Base-by-base conservation (phyloP, 345 rosid species). In the Bruguiera sexangula region DNA sequence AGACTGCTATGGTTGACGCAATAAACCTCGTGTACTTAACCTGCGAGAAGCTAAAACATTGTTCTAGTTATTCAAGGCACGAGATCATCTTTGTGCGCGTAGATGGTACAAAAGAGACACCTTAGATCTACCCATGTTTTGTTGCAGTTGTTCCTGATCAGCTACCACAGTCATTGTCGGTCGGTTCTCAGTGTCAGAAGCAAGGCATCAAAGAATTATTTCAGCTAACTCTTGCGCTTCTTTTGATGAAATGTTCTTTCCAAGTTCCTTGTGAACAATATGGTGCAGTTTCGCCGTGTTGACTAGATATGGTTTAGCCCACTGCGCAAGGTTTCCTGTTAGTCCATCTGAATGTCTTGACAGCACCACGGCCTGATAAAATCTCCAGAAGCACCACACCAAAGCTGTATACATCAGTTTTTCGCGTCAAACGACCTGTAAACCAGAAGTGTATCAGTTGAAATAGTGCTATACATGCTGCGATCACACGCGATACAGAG, bases 221-320 rank as follows among this genome's bases (percentile, higher is more conserved):
- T 60, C 6, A 11, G 79, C 75, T 13, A 78, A 75, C 24, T 71
- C 62, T 5, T 65, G 65, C 31, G 79, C 82, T 71, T 83, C 77
- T 56, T 71, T 75, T 3, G 69, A 50, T 3, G 70, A 66, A 9
- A 78, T 59, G 51, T 69, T 73, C 68, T 63, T 36, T 20, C 30
- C 27, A 15, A 83, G 75, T 68, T 73, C 80, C 78, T 67, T 58
- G 76, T 80, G 82, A n/a, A 75, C 63, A 37, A 78, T 22, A 19
- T 16, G 65, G 62, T 53, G 68, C 48, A 73, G 67, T 63, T 34
- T 57, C 65, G 5, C 37, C 39, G 52, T 74, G 72, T 73, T 53
- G 68, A 53, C 61, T 31, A 77, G 74, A 27, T 63, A 70, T 39
- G 75, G 82, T 68, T 63, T 65, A 11, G 71, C 80, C 76, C 82